Percentiles rank a stretch among this genome's conserved stretches.
Evolutionary conservation across 192 early-diverging fungal species (phyloP).

Genomic region (Mortierella hygrophila): DNA sequence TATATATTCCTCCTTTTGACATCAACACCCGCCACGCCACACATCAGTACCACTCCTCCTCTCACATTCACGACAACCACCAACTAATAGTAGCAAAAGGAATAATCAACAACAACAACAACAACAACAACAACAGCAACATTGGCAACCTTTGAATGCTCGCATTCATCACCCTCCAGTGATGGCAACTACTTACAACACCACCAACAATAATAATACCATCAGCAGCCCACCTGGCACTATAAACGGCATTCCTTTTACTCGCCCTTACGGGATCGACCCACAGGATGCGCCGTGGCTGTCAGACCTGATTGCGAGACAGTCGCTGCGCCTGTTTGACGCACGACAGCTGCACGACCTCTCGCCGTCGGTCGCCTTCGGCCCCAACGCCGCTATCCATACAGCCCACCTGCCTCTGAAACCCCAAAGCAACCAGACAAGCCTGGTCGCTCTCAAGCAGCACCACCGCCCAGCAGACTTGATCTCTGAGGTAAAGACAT

Average conservation of each 20-base stretch:
- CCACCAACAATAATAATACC: neutral
- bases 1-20: too few species aligned
- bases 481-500: constrained; percentile 33
- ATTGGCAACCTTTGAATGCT: neutral
- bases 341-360: constrained; percentile 29
- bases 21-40: neutral
- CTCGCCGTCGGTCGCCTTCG: constrained; percentile 21
- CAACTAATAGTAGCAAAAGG: neutral
- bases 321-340: constrained; percentile 41
- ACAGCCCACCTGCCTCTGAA: constrained; percentile 26
- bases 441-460: constrained; percentile 37
- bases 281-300: constrained; percentile 51
- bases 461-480: constrained; percentile 42
- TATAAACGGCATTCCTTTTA: constrained; percentile 13
- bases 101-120: neutral
- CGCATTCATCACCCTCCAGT: neutral
- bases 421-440: neutral
- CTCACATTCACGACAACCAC: neutral
- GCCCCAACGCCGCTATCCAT: constrained; percentile 32
- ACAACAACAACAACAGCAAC: neutral
- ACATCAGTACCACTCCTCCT: neutral
- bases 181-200: neutral
- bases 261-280: constrained; percentile 31
- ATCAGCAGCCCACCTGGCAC: neutral
- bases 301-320: constrained; percentile 33